Evolutionary conservation across 208 protist genomes (phyloP).

Genomic region (Leishmania lainsoni): DNA sequence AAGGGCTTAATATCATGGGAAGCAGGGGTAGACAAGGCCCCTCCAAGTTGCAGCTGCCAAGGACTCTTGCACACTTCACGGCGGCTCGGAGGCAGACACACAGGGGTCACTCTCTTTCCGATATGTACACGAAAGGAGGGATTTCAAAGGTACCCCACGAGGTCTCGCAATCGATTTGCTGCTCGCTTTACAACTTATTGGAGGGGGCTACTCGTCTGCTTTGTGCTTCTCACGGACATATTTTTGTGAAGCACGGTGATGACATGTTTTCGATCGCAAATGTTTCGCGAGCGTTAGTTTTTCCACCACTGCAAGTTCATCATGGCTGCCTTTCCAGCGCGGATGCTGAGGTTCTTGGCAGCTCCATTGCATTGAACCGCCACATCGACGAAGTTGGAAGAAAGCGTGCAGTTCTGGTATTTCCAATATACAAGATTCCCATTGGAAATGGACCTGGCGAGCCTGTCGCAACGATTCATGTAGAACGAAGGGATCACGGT

Average conservation of each 20-base stretch:
- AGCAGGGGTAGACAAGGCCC: neutral
- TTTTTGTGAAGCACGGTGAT: constrained; percentile 76
- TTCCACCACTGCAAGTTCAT: constrained; percentile 77
- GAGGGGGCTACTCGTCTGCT: constrained; percentile 58
- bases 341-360: constrained; percentile 81
- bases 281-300: constrained; percentile 60
- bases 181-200: constrained; percentile 81
- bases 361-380: constrained; percentile 85
- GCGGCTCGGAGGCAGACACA: neutral
- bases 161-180: constrained; percentile 58
- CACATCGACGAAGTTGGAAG: constrained; percentile 42
- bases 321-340: constrained; percentile 70
- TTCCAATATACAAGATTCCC: constrained; percentile 61
- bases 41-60: neutral
- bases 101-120: neutral
- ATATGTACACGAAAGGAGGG: neutral
- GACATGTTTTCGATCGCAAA: constrained; percentile 89
- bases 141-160: constrained; percentile 56
- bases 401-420: constrained; percentile 60
- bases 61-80: neutral
- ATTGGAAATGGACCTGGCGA: neutral
- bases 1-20: neutral
- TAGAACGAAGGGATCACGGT: constrained; percentile 66
- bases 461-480: constrained; percentile 64
- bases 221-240: constrained; percentile 57